Base-by-base conservation (phyloP, 371 early-diverging fungal species). In the Mucor velutinosus region DNA sequence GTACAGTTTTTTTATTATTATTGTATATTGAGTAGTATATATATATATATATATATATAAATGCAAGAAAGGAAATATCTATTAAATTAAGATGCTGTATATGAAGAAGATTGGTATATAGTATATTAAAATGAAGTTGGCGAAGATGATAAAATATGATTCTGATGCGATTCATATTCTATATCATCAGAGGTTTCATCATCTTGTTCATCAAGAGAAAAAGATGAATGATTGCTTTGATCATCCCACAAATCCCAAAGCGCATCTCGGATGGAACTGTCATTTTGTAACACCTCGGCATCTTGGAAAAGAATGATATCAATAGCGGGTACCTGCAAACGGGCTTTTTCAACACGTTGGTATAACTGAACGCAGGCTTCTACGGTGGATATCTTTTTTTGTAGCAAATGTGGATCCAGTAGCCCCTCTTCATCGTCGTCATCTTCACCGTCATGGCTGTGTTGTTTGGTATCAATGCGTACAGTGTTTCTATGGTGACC, bases 211-310 rank as follows among this genome's bases (percentile, higher is more conserved):
- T 37, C 7, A 3, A 14, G 15, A 11, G 37, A 37, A 37, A 37
- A 49, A 10, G 23, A 49, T 11, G 49, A 49, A 11, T 19, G 4
- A 6, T 58, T 58, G 5, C 47, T 61, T 29, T 45, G n/a, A 29
- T 76, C 66, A 65, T 76, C 79, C 72, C 72, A 74, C n/a, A 64
- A 51, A 49, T 72, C 62, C 78, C 80, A 80, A 56, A 79, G 45
- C 17, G 78, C 65, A 29, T 76, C 59, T 35, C 68, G 64, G 23
- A 82, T 73, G 30, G 64, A 58, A 21, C 62, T 25, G 69, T 82
- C 76, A 23, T 65, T 55, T 43, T 59, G 55, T 21, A 82, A 64
- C 7, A 53, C 59, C 7, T 74, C 59, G 7, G 78, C 78, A 63
- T 74, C 51, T 41, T 68, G 67, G 66, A 82, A 82, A 32, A 79